Base-by-base conservation (phyloP, 2,329 filamentous ascomycete species). In the Gyromitra esculenta region DNA sequence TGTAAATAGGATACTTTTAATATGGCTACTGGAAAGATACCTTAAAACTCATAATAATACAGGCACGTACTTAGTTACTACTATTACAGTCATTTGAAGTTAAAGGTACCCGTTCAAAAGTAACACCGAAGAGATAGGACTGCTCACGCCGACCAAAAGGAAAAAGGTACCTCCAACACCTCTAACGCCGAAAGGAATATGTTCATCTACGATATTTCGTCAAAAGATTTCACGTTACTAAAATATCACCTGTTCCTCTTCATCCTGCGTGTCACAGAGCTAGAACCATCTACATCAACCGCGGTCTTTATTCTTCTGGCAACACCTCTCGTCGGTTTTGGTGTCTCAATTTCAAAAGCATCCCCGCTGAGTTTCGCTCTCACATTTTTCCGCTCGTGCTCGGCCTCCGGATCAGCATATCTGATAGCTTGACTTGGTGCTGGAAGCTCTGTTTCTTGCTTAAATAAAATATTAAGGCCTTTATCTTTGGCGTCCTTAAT, bases 341-440 rank as follows among this genome's bases (percentile, higher is more conserved):
- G 75, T 18, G 70, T 75, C 35, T 75, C 71, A 45, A 31, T 39
- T 18, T 31, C 31, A 45, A 66, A 65, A n/a, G 52, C n/a, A 75
- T 77, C 66, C 1, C 77, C 77, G 25, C 75, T 75, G 18, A 78
- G 75, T 39, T 78, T 78, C 11, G 74, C 77, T 37, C 75, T 64
- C 45, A 78, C 75, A 66, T 39, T 77, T 62, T 75, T 77, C 35
- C 75, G 73, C 31, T 77, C 77, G n/a, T 62, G 66, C 43, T 78
- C 74, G 7, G 75, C 77, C 25, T 78, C 77, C 11, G 75, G 77
- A 52, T 78, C 77, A 6, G 65, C 75, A 54, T 78, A 78, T 50
- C 69, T 78, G 31, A 78, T 74, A 59, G 75, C 75, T 48, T 78
- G 77, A 18, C 75, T 77, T 4, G 75, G 75, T n/a, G 48, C 60